These are phyloP conservation scores for Sphagnum tenellum DNA, from an alignment of 225 moss, liverwort and hornwort genomes.

Conservation along the genomic window DNA sequence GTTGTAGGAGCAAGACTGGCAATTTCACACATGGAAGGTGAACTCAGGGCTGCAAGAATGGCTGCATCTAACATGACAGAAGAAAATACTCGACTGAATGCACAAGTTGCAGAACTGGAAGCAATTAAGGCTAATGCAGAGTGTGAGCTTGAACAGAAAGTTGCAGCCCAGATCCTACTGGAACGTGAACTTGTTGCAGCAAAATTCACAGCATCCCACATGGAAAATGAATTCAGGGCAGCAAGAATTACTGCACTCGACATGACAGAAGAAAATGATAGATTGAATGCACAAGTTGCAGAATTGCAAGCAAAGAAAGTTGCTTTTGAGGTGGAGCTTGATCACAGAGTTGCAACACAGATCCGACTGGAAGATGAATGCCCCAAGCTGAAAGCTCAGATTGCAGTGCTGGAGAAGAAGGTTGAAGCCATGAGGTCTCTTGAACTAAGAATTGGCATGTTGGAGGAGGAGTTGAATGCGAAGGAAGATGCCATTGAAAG, in stretches of 20 bases:
- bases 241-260: neutral
- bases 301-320: no score
- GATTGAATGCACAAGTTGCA: no score
- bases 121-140: neutral
- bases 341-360: neutral
- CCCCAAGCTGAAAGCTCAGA: constrained; percentile 7
- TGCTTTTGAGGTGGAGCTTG: no score
- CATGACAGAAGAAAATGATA: no score
- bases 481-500: constrained; percentile 5
- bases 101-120: no score
- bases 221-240: neutral
- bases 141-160: no score
- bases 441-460: no score
- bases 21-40: neutral
- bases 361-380: constrained; percentile 6
- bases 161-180: no score
- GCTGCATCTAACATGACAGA: constrained; percentile 3
- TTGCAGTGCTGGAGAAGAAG: neutral
- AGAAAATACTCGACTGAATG: neutral
- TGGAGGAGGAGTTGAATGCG: neutral
- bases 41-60: constrained; percentile 4
- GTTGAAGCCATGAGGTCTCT: no score
- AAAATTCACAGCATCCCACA: neutral
- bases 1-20: constrained; percentile 8
- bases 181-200: neutral